phyloP scores from a whole-genome alignment of 805 yeast genomes.

The Komagataella kurtzmanii region DNA sequence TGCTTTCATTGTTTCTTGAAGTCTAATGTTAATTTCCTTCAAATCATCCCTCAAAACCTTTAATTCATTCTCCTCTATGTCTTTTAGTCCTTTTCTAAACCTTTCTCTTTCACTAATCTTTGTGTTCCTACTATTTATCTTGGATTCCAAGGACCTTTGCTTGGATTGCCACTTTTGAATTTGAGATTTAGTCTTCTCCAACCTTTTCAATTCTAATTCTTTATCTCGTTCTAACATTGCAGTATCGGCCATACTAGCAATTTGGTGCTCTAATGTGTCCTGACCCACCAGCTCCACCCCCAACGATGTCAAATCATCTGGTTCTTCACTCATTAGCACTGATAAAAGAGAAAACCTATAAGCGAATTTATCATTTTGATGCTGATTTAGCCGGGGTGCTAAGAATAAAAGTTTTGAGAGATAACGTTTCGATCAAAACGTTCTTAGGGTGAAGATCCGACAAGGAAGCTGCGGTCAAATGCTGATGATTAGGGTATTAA shows the following conservation, averaged over 20 bases:
- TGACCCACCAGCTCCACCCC: conserved; percentile 66
- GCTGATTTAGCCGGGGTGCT: no score
- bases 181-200: conserved; percentile 50
- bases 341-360: background rate
- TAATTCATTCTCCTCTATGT: conserved; percentile 36
- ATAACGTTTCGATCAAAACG: background rate
- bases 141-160: conserved; percentile 30
- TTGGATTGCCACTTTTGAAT: conserved; percentile 28
- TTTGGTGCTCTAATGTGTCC: conserved; percentile 58
- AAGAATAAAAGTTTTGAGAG: background rate
- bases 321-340: background rate
- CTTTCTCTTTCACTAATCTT: conserved; percentile 52
- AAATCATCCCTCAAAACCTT: conserved; percentile 45
- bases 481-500: background rate
- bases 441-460: background rate
- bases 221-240: conserved; percentile 47
- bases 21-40: conserved; percentile 34
- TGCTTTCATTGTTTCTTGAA: conserved; percentile 14
- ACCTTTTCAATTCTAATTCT: conserved; percentile 62
- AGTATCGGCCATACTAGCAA: conserved; percentile 56
- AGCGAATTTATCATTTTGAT: background rate
- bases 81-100: conserved; percentile 37
- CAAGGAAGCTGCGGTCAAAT: background rate
- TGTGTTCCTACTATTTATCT: conserved; percentile 36
- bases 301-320: conserved; percentile 17